phyloP scores from a whole-genome alignment of 257 asterid species.

The Penstemon davidsonii region DNA sequence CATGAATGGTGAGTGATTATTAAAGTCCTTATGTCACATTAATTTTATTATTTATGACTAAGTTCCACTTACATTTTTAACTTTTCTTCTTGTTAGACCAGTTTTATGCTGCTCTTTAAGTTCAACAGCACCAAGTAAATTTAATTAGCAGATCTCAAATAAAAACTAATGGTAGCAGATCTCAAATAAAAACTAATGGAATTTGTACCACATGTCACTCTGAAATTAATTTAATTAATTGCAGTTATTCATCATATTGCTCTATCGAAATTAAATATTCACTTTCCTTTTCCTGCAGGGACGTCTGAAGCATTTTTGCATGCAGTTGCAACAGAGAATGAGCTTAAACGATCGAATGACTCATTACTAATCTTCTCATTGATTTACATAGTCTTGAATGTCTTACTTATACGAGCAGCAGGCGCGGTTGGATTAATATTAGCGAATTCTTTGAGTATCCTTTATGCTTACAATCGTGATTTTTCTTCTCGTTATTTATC shows the following conservation, averaged over 20 bases:
- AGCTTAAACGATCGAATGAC: slow-evolving; percentile 77
- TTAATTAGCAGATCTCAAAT: slow-evolving; percentile 8
- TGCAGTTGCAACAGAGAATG: slow-evolving; percentile 84
- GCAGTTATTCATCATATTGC: background rate
- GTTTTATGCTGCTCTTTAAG: background rate
- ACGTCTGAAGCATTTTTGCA: slow-evolving; percentile 97
- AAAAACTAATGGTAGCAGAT: background rate
- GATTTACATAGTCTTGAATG: slow-evolving; percentile 67
- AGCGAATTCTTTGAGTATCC: slow-evolving; percentile 98
- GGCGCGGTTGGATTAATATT: slow-evolving; percentile 87
- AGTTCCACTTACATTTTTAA: background rate
- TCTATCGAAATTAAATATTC: background rate
- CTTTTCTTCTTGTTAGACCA: background rate
- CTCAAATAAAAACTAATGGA: background rate
- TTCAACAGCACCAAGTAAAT: slow-evolving; percentile 8
- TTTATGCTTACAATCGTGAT: slow-evolving; percentile 24
- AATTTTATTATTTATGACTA: background rate
- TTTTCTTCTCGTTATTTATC: slow-evolving; percentile 9
- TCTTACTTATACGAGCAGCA: slow-evolving; percentile 71
- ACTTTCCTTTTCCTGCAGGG: slow-evolving; percentile 45
- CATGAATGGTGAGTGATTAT: slow-evolving; percentile 69
- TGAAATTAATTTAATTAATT: slow-evolving; percentile 6
- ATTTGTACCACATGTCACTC: background rate
- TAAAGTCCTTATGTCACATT: background rate
- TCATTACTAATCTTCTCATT: slow-evolving; percentile 73